Evolutionary conservation across 2,329 filamentous ascomycete species (phyloP), one percentile per base, ranked within the genome.

Genomic region (Trichothecium sympodiale): DNA sequence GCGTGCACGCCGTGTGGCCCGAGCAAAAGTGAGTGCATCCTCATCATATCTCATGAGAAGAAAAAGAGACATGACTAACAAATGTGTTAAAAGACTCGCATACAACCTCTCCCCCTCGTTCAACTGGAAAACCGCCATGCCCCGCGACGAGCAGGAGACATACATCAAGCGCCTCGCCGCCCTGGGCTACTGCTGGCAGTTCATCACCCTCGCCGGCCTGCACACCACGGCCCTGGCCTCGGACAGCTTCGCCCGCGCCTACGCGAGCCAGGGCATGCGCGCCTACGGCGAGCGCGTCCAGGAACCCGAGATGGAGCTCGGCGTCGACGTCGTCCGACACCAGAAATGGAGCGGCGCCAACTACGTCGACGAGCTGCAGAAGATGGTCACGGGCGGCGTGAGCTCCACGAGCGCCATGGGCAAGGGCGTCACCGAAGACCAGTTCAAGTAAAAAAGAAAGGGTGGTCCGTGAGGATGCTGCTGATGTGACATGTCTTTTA

Each of bases 121-220:
- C 81, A 98, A 98, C 77, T 98, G 91, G 91, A 96, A 96, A 71
- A 74, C 87, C 39, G 91, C 89, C 50, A 95, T 95, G 88, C 73
- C 85, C 31, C 77, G 83, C 46, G 71, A 74, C 36, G 89, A 96
- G 59, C 91, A 98, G 65, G 86, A 94, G 67, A 98, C 91, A 15
- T 98, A 96, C 67, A 98, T 98, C 67, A 69, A 79, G 43, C 84
- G 91, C 29, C 82, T 98, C 29, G 87, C 80, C 41, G 54, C 67
- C 43, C 75, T 98, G 33, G 91, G 91, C 43, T 98, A 98, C 75
- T 94, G 86, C 76, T 98, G 91, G 91, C 91, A 98, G 63, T 98
- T 98, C 71, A 98, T 98, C 69, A 98, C 91, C n/a, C 77, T 98
- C 32, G 91, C 89, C 5, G 91, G 91, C 47, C 73, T 98, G 55